phyloP scores from a whole-genome alignment of 1,139 yeast genomes.

The Suhomyces bolitotheri region DNA sequence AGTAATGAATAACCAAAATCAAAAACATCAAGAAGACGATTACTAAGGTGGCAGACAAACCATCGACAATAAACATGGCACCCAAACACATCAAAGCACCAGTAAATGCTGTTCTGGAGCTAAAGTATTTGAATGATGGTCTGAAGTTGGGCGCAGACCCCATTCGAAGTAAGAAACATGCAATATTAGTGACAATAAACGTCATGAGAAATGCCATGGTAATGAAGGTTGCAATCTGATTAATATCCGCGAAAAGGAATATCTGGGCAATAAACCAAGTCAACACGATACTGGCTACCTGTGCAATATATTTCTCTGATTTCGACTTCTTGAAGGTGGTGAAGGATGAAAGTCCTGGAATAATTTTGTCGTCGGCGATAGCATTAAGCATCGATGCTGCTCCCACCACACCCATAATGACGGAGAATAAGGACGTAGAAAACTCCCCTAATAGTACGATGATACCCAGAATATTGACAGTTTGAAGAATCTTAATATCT shows the following conservation, averaged over 20 bases:
- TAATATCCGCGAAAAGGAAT: constrained; percentile 84
- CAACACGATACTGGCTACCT: constrained; percentile 51
- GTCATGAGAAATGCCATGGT: constrained; percentile 98
- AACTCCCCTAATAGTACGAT: constrained; percentile 84
- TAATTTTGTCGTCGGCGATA: constrained; percentile 78
- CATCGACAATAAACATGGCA: constrained; percentile 95
- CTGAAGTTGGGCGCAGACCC: constrained; percentile 97
- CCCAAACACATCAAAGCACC: constrained; percentile 70
- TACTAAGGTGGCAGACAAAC: constrained; percentile 77
- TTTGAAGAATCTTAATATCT: constrained; percentile 83
- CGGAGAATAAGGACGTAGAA: constrained; percentile 86
- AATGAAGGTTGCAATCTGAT: constrained; percentile 89
- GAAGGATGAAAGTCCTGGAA: constrained; percentile 72
- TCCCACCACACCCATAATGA: constrained; percentile 92
- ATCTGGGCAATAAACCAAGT: constrained; percentile 84
- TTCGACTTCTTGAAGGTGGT: constrained; percentile 45
- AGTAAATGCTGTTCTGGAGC: constrained; percentile 72
- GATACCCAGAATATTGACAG: constrained; percentile 68
- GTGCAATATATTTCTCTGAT: constrained; percentile 56
- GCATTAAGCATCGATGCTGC: constrained; percentile 91
- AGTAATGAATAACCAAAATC: constrained; percentile 78
- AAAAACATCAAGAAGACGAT: constrained; percentile 64
- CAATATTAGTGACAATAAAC: constrained; percentile 86
- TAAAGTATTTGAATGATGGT: constrained; percentile 89
- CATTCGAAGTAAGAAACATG: constrained; percentile 81